Conservation (phyloP, 441 rosid species). For the Raphanus hybrid region DNA sequence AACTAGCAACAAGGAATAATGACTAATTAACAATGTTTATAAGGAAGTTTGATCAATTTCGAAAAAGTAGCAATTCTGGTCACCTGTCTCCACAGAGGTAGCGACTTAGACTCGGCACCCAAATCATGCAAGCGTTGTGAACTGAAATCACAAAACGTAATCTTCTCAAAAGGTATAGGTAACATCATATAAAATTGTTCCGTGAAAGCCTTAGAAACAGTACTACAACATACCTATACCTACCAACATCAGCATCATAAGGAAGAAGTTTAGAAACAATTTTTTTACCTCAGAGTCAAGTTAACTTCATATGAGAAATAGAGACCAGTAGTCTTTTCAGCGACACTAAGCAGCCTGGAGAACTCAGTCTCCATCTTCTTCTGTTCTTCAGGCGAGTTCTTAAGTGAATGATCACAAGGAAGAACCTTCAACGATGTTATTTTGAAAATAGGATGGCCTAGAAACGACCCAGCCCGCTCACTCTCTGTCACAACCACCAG, state of each 20-base stretch:
- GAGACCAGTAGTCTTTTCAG: constrained; percentile 78
- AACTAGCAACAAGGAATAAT: constrained; percentile 16
- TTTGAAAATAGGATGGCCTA: constrained; percentile 86
- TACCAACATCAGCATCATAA: too few relatives aligned
- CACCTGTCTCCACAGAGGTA: constrained; percentile 99
- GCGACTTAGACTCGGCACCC: constrained; percentile 92
- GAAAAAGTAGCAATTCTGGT: constrained; percentile 24
- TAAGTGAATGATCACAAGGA: constrained; percentile 80
- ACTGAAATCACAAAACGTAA: constrained; percentile 53
- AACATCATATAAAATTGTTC: too few relatives aligned
- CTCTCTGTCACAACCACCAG: constrained; percentile 80
- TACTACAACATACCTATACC: too few relatives aligned
- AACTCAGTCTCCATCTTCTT: constrained; percentile 50
- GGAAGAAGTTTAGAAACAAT: too few relatives aligned
- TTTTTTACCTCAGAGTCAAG: constrained; percentile 21
- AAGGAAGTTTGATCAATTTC: constrained; percentile 25
- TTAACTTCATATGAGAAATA: constrained; percentile 92
- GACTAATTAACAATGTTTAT: not conserved
- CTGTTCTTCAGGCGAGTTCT: constrained; percentile 67
- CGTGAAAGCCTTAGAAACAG: too few relatives aligned
- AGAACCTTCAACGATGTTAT: constrained; percentile 78
- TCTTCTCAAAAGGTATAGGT: too few relatives aligned
- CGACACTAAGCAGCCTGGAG: constrained; percentile 41
- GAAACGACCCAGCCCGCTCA: constrained; percentile 79
- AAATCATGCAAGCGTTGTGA: constrained; percentile 83